Conservation (phyloP, 352 stramenopile genomes). For the Phytopythium montanum region DNA sequence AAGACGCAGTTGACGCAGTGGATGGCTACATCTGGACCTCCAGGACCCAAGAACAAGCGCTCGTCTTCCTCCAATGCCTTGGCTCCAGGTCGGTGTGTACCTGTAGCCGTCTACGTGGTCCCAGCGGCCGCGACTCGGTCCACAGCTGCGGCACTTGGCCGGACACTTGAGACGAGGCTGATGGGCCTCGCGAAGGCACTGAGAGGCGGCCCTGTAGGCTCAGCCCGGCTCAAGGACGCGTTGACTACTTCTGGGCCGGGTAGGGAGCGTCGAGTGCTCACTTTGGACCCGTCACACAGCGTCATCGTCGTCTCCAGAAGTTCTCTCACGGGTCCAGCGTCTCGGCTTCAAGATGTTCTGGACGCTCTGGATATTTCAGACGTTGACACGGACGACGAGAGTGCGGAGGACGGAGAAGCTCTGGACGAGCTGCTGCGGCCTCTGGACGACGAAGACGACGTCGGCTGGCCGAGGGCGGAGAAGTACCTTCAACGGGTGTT, state of each 20-base stretch:
- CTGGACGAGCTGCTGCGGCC: conserved; percentile 31
- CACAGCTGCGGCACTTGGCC: conserved; percentile 50
- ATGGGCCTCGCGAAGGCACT: conserved; percentile 47
- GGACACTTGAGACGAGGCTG: conserved; percentile 54
- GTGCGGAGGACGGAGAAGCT: conserved; percentile 8
- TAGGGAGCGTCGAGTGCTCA: conserved; percentile 68
- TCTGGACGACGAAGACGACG: conserved; percentile 55
- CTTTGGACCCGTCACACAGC: conserved; percentile 63
- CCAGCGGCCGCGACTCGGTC: conserved; percentile 36
- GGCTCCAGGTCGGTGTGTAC: conserved; percentile 55
- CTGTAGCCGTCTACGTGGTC: conserved; percentile 57
- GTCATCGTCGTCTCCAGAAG: conserved; percentile 52
- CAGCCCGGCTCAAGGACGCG: conserved; percentile 49
- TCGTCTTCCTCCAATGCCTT: conserved; percentile 20
- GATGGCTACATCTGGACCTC: conserved; percentile 8
- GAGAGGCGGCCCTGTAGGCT: conserved; percentile 45
- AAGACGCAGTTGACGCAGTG: conserved; percentile 51
- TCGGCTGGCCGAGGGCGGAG: conserved; percentile 43
- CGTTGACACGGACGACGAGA: conserved; percentile 12
- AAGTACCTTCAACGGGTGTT: conserved; percentile 62
- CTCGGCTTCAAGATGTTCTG: conserved; percentile 38
- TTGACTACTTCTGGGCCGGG: conserved; percentile 44
- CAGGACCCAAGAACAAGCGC: conserved; percentile 33
- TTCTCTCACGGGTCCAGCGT: conserved; percentile 25
- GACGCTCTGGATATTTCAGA: conserved; percentile 26